phyloP scores from a whole-genome alignment of 2,329 filamentous ascomycete species.

The Thielaviopsis cerberus region DNA sequence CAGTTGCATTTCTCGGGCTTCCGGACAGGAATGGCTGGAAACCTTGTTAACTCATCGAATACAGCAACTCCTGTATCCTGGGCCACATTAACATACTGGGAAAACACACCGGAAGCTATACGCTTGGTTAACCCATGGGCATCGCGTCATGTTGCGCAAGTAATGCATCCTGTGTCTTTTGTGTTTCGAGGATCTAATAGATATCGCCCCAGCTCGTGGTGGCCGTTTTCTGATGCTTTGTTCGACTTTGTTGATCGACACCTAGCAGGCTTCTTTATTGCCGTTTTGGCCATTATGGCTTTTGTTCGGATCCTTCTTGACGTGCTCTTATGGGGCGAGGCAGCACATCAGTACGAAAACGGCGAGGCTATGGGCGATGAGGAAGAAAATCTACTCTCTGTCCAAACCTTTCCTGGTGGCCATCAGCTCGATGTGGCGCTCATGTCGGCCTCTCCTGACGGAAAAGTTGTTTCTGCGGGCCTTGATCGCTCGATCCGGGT shows the following conservation, averaged over 20 bases:
- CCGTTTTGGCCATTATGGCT: conserved; percentile 42
- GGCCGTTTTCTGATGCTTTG: conserved; percentile 20
- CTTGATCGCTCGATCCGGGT: conserved; percentile 51
- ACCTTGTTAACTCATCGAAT: not conserved
- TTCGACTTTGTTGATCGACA: conserved; percentile 52
- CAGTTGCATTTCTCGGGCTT: conserved; percentile 60
- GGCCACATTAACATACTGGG: not conserved
- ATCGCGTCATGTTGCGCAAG: conserved; percentile 52
- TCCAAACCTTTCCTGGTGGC: conserved; percentile 41
- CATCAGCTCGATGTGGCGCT: conserved; percentile 53
- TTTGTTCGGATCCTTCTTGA: conserved; percentile 54
- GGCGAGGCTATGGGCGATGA: conserved; percentile 24
- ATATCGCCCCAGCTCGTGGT: conserved; percentile 27
- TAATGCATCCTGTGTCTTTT: conserved; percentile 58
- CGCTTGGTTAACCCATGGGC: conserved; percentile 53
- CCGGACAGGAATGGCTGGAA: not conserved
- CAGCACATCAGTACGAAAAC: conserved; percentile 26
- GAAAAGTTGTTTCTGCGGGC: conserved; percentile 49
- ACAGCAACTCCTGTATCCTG: not conserved
- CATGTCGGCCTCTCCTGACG: conserved; percentile 41
- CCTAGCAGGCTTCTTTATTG: conserved; percentile 38
- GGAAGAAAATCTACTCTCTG: conserved; percentile 28
- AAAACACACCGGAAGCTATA: conserved; percentile 39
- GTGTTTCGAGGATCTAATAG: conserved; percentile 52
- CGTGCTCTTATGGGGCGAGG: conserved; percentile 51